phyloP scores from a whole-genome alignment of 2,329 filamentous ascomycete species.

The Fusarium marasasianum region DNA sequence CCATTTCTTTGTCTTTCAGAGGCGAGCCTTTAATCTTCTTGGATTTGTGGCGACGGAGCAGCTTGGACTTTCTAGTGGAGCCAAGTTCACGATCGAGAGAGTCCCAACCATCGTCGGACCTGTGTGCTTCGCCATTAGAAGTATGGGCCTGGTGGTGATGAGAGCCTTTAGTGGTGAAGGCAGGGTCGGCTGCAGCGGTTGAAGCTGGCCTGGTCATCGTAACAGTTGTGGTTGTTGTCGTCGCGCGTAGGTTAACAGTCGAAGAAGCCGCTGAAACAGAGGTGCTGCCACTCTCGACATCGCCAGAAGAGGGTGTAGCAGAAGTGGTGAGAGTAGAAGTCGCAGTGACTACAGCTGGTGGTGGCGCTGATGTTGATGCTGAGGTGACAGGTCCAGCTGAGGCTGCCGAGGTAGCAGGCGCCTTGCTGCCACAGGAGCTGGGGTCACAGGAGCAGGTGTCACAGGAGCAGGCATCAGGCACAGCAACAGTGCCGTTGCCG shows the following conservation, averaged over 20 bases:
- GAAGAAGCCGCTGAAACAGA: not conserved
- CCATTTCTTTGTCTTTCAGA: not conserved
- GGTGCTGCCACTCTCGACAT: not conserved
- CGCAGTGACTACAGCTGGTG: not conserved
- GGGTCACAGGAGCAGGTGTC: not conserved
- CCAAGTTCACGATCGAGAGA: not conserved
- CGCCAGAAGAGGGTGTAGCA: not conserved
- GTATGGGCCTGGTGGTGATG: not conserved
- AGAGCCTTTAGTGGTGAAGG: not conserved
- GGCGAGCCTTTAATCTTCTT: not conserved
- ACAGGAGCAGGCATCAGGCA: not conserved
- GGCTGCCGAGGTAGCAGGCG: not conserved
- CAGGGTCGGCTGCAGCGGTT: not conserved
- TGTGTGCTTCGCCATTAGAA: not conserved
- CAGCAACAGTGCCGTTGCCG: not conserved
- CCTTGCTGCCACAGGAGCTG: not conserved
- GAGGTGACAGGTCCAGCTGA: not conserved
- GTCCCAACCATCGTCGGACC: not conserved
- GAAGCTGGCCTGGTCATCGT: not conserved
- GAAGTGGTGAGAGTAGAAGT: not conserved
- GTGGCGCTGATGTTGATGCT: not conserved
- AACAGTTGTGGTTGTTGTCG: slow-evolving; percentile 8
- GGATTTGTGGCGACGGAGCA: not conserved
- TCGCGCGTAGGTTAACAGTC: not conserved
- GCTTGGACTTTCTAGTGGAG: not conserved